Base-by-base conservation (phyloP, 495 filamentous ascomycete species). In the Corynascus novoguineensis region DNA sequence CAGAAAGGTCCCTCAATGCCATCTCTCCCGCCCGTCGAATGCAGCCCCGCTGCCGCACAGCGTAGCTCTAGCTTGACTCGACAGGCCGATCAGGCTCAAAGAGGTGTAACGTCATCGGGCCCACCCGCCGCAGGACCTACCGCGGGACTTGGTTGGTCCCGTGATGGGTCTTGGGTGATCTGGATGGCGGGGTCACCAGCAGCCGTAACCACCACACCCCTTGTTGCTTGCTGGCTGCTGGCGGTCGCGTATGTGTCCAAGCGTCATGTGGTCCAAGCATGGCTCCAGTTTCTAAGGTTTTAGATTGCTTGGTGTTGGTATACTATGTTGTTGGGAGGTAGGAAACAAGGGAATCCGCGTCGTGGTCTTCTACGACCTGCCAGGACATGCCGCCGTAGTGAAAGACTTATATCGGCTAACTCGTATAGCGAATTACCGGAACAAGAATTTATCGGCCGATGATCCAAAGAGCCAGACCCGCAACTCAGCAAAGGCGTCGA, bases 381-480 rank as follows among this genome's bases (percentile, higher is more conserved):
- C n/a, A n/a, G n/a, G n/a, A n/a, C n/a, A n/a, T n/a, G n/a, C n/a
- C n/a, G n/a, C n/a, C n/a, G n/a, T n/a, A n/a, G n/a, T n/a, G n/a
- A n/a, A n/a, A n/a, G n/a, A n/a, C n/a, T n/a, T n/a, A n/a, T n/a
- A n/a, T n/a, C n/a, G n/a, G n/a, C n/a, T n/a, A n/a, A n/a, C n/a
- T n/a, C n/a, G n/a, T n/a, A 34, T 17, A 49, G 46, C 46, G n/a
- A 32, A 25, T 50, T 21, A 50, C 29, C 31, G 8, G 17, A 50
- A 50, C 29, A 50, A 37, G 47, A 50, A 50, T 50, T 35, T 32
- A 50, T 50, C 47, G 0, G 31, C 47, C 29, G 47, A 37, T 11
- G 47, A 50, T 22, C 47, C 47, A 25, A 50, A 50, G 0, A 50
- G 47, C 47, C 47, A 50, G 31, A 21, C 12, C 9, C 31, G 47